Percentiles rank a stretch among this genome's conserved stretches.
phyloP scores from a whole-genome alignment of 2,329 filamentous ascomycete species.

The Diaporthe vexans region DNA sequence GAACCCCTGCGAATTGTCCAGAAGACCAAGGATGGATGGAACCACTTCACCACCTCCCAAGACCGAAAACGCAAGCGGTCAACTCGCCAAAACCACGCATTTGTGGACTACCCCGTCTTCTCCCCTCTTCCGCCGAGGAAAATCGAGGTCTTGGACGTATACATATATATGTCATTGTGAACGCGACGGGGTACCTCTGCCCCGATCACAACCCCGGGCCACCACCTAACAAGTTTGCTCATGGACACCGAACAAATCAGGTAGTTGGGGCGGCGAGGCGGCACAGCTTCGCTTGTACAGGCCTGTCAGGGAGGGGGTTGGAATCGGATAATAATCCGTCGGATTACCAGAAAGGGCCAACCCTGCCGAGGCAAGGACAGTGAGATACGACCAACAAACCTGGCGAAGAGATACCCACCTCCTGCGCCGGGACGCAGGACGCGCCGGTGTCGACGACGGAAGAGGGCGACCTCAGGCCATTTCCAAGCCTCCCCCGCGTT shows the following conservation, averaged over 20 bases:
- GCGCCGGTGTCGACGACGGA: constrained; percentile 2
- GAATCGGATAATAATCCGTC: constrained; percentile 27
- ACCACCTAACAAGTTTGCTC: not conserved
- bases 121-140: constrained; percentile 1
- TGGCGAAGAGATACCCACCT: constrained; percentile 4
- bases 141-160: constrained; percentile 13
- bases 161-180: constrained; percentile 9
- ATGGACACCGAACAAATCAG: not conserved
- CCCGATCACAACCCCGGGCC: not conserved
- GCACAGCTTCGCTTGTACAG: not conserved
- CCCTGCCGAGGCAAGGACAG: constrained; percentile 15
- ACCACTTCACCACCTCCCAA: constrained; percentile 11
- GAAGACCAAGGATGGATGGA: constrained; percentile 17
- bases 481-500: constrained; percentile 28
- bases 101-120: not conserved
- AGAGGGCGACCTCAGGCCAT: constrained; percentile 30
- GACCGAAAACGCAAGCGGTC: constrained; percentile 8
- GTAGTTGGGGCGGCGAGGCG: not conserved
- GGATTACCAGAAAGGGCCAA: constrained; percentile 19
- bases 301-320: constrained; percentile 4
- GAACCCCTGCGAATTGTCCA: constrained; percentile 3
- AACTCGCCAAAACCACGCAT: not conserved
- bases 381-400: not conserved
- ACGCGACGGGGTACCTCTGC: not conserved
- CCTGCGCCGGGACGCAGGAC: constrained; percentile 9